Base-by-base conservation (phyloP, 2,329 filamentous ascomycete species). In the Cadophora sp. region DNA sequence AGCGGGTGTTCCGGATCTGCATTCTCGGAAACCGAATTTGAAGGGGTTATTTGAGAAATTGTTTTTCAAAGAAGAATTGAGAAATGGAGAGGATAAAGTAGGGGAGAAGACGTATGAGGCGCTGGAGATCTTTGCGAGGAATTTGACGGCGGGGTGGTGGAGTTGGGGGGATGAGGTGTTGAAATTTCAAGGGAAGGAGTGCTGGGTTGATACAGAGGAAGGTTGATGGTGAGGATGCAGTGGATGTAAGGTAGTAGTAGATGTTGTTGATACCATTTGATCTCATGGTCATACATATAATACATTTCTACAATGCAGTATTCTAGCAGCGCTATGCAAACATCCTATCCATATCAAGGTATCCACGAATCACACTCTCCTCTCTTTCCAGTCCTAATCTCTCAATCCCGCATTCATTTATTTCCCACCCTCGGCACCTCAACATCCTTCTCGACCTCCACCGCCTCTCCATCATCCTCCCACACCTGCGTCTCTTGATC, bases 11-110 rank as follows among this genome's bases (percentile, higher is more conserved):
- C 91, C 92, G 1, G 92, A 95, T 76, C 73, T 92, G 4, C 92
- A 96, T 78, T 94, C 92, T 0, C 82, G 92, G 59, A 96, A 96
- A 77, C 92, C 92, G 3, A 92, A 89, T 74, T 76, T 95, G 65
- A 88, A 89, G 68, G 75, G 78, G 2, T 72, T 92, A 26, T 85
- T 93, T 60, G 83, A 86, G 64, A 79, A 83, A 4, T 74, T 89
- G n/a, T 37, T 59, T 16, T 16, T 43, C 7, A 22, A 51, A 31
- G 34, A 58, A n/a, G 12, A 7, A 12, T n/a, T 7, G 24, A 24
- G 53, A n/a, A n/a, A 29, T 3, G 16, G 53, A 24, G 29, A 31
- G 16, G 31, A 74, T 92, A 14, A 19, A 9, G 7, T n/a, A 31
- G 22, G n/a, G 81, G 1, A 70, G 75, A 43, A 58, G 74, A 78